A percentile compares a stretch with the other conserved stretches of the same genome.
Conservation (phyloP, 257 asterid genomes). For the Galeopsis tetrahit region DNA sequence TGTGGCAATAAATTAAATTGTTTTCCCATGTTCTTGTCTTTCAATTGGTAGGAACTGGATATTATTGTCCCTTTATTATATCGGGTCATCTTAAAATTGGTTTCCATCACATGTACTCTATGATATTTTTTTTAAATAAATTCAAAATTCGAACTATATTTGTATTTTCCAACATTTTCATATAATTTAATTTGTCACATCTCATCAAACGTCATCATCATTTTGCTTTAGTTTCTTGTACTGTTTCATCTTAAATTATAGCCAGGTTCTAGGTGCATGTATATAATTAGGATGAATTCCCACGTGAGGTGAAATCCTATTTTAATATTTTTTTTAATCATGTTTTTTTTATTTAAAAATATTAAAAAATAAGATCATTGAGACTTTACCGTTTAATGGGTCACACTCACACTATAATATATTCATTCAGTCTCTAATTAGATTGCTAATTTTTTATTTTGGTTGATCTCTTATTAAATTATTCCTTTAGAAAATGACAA, state of each 20-base stretch:
- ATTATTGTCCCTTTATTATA: background rate
- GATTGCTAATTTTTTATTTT: no score
- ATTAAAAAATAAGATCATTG: no score
- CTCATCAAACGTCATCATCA: conserved; percentile 5
- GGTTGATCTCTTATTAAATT: no score
- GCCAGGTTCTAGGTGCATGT: background rate
- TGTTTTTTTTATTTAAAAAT: no score
- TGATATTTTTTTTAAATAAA: background rate
- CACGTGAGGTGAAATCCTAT: no score
- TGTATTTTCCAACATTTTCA: background rate
- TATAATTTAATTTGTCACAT: conserved; percentile 1
- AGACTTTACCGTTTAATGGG: no score
- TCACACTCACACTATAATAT: no score
- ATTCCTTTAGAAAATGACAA: no score
- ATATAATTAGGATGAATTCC: background rate
- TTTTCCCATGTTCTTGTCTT: conserved; percentile 35
- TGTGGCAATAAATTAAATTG: conserved; percentile 9
- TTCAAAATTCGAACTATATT: conserved; percentile 8
- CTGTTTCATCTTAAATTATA: background rate
- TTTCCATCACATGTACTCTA: conserved; percentile 21
- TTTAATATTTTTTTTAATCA: no score
- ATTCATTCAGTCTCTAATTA: no score
- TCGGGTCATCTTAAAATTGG: background rate
- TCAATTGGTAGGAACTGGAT: conserved; percentile 26
- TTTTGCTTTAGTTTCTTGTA: conserved; percentile 1